Evolutionary conservation across 2,329 filamentous ascomycete genomes (phyloP).

Genomic region (Metarhizium robertsii): DNA sequence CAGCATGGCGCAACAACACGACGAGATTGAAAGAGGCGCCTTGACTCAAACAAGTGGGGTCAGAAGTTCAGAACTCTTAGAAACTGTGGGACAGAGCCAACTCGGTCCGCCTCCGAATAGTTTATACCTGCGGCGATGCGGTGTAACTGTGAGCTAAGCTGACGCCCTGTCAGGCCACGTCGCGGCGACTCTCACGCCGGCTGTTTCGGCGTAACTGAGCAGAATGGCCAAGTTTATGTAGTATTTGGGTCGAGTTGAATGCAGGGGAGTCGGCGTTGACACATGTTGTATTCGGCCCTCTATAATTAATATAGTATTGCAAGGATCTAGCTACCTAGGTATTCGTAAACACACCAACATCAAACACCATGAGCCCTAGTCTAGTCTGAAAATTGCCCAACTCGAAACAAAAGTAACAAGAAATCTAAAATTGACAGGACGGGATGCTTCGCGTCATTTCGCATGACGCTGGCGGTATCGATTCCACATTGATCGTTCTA

Average conservation of each 20-base stretch:
- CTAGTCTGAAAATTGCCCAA: neutral
- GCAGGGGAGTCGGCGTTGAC: neutral
- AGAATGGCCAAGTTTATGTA: too few species aligned
- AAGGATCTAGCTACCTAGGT: neutral
- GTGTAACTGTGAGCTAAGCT: too few species aligned
- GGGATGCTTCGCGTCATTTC: neutral
- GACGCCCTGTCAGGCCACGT: too few species aligned
- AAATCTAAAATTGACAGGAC: neutral
- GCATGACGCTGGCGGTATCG: neutral
- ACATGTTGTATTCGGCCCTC: neutral
- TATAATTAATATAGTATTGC: neutral
- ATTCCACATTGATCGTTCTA: neutral
- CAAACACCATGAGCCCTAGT: neutral
- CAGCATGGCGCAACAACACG: neutral
- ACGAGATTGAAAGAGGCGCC: neutral
- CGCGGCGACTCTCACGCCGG: too few species aligned
- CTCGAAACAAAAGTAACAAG: neutral
- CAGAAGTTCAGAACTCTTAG: neutral
- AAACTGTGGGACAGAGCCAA: neutral
- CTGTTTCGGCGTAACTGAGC: too few species aligned
- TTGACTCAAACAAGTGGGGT: constrained; percentile 1
- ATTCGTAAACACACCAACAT: neutral
- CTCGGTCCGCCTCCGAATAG: neutral
- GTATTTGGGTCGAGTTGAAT: neutral
- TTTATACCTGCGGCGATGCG: too few species aligned